phyloP scores from a whole-genome alignment of 352 stramenopile genomes.

The Pythium rishiriense region DNA sequence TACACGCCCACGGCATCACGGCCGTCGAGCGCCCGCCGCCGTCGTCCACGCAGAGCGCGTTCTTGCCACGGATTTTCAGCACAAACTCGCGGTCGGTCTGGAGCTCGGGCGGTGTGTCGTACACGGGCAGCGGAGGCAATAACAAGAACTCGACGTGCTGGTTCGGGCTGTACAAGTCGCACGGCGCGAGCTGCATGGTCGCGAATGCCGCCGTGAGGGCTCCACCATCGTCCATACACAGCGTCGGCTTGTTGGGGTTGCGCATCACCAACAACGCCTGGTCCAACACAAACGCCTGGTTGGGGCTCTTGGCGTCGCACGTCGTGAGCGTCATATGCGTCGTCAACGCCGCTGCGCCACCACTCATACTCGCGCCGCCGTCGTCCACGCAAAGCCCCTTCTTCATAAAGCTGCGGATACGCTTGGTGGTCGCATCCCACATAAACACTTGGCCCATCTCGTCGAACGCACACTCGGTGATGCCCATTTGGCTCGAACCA shows the following conservation, averaged over 20 bases:
- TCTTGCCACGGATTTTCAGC: slow-evolving; percentile 4
- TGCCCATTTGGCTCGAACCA: background rate
- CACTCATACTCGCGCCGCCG: slow-evolving; percentile 27
- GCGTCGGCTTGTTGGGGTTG: slow-evolving; percentile 1
- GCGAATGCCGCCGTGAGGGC: slow-evolving; percentile 21
- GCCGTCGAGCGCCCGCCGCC: slow-evolving; percentile 19
- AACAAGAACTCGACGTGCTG: slow-evolving; percentile 28
- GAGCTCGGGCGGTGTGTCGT: background rate
- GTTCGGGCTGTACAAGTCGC: slow-evolving; percentile 29
- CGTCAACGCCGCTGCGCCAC: slow-evolving; percentile 17
- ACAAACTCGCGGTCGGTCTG: slow-evolving; percentile 6
- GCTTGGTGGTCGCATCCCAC: slow-evolving; percentile 26
- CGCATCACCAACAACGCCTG: background rate
- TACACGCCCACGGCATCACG: background rate
- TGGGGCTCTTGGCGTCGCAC: slow-evolving; percentile 21
- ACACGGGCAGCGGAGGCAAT: background rate
- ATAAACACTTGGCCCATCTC: slow-evolving; percentile 19
- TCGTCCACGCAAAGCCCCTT: slow-evolving; percentile 37
- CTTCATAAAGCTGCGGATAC: slow-evolving; percentile 25
- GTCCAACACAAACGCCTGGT: slow-evolving; percentile 37
- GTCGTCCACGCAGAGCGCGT: slow-evolving; percentile 27
- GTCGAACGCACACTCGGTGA: background rate
- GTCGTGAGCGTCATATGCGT: slow-evolving; percentile 21
- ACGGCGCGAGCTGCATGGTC: slow-evolving; percentile 25
- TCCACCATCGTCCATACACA: slow-evolving; percentile 38